Conservation (phyloP, 768 basidiomycete species). For the Pholiota molesta region DNA sequence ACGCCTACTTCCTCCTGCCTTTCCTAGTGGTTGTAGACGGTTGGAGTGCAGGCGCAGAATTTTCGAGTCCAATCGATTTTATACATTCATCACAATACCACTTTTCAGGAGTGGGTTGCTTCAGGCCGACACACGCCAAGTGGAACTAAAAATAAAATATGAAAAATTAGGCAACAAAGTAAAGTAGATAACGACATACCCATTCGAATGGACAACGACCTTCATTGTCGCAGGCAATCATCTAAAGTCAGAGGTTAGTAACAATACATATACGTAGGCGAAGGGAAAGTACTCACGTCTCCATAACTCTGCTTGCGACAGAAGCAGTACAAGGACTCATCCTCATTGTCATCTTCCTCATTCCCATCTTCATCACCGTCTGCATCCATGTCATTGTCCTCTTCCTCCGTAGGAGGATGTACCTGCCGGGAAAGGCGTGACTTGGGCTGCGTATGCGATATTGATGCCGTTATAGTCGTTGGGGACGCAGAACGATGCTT, state of each 20-base stretch:
- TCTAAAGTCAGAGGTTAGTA: slow-evolving; percentile 34
- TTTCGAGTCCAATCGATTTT: slow-evolving; percentile 33
- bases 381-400: slow-evolving; percentile 42
- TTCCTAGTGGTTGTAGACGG: slow-evolving; percentile 23
- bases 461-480: slow-evolving; percentile 33
- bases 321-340: slow-evolving; percentile 53
- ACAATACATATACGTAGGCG: background rate
- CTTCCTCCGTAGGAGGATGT: slow-evolving; percentile 37
- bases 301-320: slow-evolving; percentile 54
- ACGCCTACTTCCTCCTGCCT: slow-evolving; percentile 21
- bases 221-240: slow-evolving; percentile 76
- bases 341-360: slow-evolving; percentile 47
- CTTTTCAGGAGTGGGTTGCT: slow-evolving; percentile 47
- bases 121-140: slow-evolving; percentile 60
- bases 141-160: slow-evolving; percentile 49
- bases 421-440: slow-evolving; percentile 52
- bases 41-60: slow-evolving; percentile 1
- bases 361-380: slow-evolving; percentile 46
- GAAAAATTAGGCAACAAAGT: background rate
- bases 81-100: slow-evolving; percentile 58
- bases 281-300: slow-evolving; percentile 38
- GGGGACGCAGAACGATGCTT: slow-evolving; percentile 49
- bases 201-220: slow-evolving; percentile 70
- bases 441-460: slow-evolving; percentile 39
- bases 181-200: slow-evolving; percentile 40